Evolutionary conservation across 441 rosid species (phyloP).

Genomic region (Mallotus japonicus): DNA sequence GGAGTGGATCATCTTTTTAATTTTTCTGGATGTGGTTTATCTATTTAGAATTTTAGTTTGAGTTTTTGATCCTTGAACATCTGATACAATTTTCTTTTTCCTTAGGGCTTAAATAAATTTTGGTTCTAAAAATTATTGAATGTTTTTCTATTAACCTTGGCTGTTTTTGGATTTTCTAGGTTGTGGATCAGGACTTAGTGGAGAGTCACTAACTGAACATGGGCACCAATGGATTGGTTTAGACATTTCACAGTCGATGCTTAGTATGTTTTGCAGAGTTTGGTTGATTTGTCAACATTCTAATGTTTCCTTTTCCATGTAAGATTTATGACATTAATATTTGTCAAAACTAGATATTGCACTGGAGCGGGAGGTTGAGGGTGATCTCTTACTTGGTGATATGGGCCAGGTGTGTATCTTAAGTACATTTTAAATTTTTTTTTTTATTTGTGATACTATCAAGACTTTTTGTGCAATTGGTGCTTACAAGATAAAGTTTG

Average conservation of each 20-base stretch:
- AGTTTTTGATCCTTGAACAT: not conserved
- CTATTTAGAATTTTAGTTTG: not conserved
- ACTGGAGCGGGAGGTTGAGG: slow-evolving; percentile 80
- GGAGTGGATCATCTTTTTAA: not conserved
- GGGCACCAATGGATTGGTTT: slow-evolving; percentile 90
- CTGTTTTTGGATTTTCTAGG: slow-evolving; percentile 39
- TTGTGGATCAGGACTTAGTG: slow-evolving; percentile 90
- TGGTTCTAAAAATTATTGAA: not conserved
- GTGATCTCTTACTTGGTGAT: slow-evolving; percentile 89
- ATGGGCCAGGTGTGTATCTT: slow-evolving; percentile 79
- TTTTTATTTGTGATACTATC: not conserved
- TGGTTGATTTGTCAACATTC: not conserved
- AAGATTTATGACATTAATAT: not conserved
- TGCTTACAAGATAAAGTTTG: not conserved
- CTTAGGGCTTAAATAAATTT: not conserved
- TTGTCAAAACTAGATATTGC: slow-evolving; percentile 53
- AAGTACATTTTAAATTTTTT: not conserved
- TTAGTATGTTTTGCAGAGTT: slow-evolving; percentile 35
- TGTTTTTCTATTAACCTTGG: not conserved
- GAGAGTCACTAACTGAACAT: slow-evolving; percentile 77
- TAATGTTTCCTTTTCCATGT: not conserved
- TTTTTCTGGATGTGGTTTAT: not conserved
- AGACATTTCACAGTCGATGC: slow-evolving; percentile 89
- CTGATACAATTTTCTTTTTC: not conserved
- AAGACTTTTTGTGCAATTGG: not conserved